Evolutionary conservation across 2,329 filamentous ascomycete genomes (phyloP).

Genomic region (Fusarium oligoseptatum): DNA sequence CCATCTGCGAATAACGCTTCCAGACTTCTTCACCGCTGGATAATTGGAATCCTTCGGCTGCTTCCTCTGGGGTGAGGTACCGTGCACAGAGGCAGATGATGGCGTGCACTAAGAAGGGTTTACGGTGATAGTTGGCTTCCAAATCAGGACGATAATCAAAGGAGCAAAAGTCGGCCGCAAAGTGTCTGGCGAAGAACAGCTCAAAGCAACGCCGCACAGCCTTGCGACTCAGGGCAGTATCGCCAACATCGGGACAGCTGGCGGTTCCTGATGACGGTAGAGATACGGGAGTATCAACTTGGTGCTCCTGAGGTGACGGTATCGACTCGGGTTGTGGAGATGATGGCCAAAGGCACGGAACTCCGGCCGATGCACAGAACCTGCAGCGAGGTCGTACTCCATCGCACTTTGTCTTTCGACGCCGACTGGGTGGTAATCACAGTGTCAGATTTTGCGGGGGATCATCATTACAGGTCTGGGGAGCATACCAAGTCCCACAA

Average conservation of each 20-base stretch:
- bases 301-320: background rate
- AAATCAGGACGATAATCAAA: background rate
- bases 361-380: background rate
- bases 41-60: background rate
- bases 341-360: background rate
- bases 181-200: background rate
- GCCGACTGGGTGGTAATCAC: background rate
- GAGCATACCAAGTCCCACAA: background rate
- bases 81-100: background rate
- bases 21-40: background rate
- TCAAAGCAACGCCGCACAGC: background rate
- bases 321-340: background rate
- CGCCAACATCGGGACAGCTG: background rate
- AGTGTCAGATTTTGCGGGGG: background rate
- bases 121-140: background rate
- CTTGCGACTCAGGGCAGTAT: background rate
- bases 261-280: background rate
- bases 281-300: background rate
- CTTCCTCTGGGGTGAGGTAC: background rate
- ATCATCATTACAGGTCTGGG: background rate
- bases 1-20: background rate
- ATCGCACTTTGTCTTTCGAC: background rate
- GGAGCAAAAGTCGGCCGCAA: background rate
- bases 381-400: background rate
- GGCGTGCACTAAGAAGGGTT: background rate